Percentiles rank a stretch among this genome's conserved stretches.
Evolutionary conservation across 495 filamentous ascomycete genomes (phyloP).

Genomic region (Mycothermus thermophilus): DNA sequence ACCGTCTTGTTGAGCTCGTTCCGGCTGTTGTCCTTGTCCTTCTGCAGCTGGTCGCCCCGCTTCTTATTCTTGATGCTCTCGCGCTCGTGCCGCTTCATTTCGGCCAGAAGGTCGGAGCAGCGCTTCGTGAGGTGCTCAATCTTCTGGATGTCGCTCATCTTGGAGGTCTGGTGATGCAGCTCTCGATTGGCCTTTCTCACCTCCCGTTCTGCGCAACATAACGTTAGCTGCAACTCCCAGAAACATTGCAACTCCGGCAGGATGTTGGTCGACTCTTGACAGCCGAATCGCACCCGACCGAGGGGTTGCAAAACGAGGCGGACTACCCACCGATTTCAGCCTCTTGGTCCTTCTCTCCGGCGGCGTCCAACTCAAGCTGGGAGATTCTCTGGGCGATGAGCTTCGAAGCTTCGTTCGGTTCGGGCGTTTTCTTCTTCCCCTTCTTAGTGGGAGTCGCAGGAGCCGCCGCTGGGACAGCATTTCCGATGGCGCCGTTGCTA

Average conservation of each 20-base stretch:
- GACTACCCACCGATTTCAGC: slow-evolving; percentile 79
- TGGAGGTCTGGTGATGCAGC: slow-evolving; percentile 62
- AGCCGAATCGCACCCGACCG: too few species aligned
- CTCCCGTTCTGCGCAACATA: slow-evolving; percentile 37
- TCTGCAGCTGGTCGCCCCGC: slow-evolving; percentile 83
- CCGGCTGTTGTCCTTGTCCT: slow-evolving; percentile 82
- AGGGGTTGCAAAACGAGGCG: too few species aligned
- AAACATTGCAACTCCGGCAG: too few species aligned
- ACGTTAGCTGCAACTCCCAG: too few species aligned
- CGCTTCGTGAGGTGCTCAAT: slow-evolving; percentile 82
- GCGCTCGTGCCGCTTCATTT: slow-evolving; percentile 89
- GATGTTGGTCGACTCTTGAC: too few species aligned
- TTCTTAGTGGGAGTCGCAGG: slow-evolving; percentile 41
- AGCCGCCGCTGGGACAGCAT: slow-evolving; percentile 30
- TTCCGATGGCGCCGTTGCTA: slow-evolving; percentile 22
- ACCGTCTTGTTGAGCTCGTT: slow-evolving; percentile 78
- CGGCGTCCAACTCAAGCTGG: slow-evolving; percentile 83
- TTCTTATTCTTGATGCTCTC: slow-evolving; percentile 94
- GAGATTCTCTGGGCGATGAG: slow-evolving; percentile 85
- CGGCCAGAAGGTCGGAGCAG: slow-evolving; percentile 76
- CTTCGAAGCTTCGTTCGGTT: slow-evolving; percentile 77
- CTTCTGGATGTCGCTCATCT: slow-evolving; percentile 56
- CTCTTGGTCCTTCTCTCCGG: slow-evolving; percentile 89
- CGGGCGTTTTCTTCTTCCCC: slow-evolving; percentile 57
- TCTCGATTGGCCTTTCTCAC: slow-evolving; percentile 92